Evolutionary conservation across 83 land plant species (phyloP), one percentile per base, ranked within the genome.

Genomic region (Isoetes engelmannii): DNA sequence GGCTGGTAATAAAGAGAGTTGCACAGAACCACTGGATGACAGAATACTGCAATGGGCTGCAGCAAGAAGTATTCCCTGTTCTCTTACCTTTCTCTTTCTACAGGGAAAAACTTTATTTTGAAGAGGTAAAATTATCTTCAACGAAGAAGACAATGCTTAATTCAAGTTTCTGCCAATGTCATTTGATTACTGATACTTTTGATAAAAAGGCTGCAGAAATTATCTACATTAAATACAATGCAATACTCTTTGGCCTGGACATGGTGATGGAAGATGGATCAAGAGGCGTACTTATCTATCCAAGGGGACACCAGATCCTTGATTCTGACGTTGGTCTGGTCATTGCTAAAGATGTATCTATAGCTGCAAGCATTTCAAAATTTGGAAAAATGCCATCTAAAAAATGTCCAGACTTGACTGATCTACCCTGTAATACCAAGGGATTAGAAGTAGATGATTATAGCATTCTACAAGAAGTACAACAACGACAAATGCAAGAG

Each of bases 191-290:
- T 28, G 37, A 28, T 28, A 28, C 37, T 28, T 28, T 2, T 28
- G 37, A 28, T 28, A 28, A 28, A 28, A 63, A 81, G 83, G 81
- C 53, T 58, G 77, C 66, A 46, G 83, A 81, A 53, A 61, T 81
- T 51, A 57, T 78, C 13, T 81, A 81, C 47, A 19, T 58, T 15
- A 69, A 66, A 20, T 51, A 55, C 65, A 55, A 69, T 17, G 54
- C 77, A 57, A 72, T 81, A 21, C 73, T 81, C 3, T 76, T 81
- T 69, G 83, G 81, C 45, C 73, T 81, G n/a, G 81, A 81, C 48
- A 76, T 80, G 50, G 0, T 46, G 43, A 67, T 73, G 44, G 57
- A 42, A 55, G 18, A 56, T 17, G 51, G 44, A 45, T 17, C 48
- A 51, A 71, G 83, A 7, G 81, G 71, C 42, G 72, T 77, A n/a